Base-by-base conservation (phyloP, 768 basidiomycete species). In the Melanogaster broomeanus region DNA sequence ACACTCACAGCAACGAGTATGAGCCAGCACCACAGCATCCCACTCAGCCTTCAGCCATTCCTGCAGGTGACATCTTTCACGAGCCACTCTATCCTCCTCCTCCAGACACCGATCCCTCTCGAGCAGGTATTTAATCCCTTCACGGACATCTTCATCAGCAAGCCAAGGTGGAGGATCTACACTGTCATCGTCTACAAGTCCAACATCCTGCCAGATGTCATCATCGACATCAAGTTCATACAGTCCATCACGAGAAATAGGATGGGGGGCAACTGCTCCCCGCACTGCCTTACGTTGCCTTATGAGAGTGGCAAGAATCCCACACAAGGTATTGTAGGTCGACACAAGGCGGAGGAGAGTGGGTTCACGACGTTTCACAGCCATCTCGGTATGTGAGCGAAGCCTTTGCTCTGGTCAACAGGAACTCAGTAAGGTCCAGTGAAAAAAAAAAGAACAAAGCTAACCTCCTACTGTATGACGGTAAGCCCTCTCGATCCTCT, bases 271-370 rank as follows among this genome's bases (percentile, higher is more conserved):
- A 2, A 58, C 11, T 6, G 63, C 62, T 31, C 58, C 51, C 0
- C 24, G 25, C 7, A 69, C 69, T 6, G 68, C 67, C 34, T 55
- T 44, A n/a, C 37, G 9, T 0, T 38, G 8, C 2, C 28, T 27
- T 30, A 68, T 66, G 1, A 65, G 37, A 0, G 41, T 41, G 10
- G 10, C 37, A 27, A 72, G 40, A 5, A 58, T 40, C 6, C 43
- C 43, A 35, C 63, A 64, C 11, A 68, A 49, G 10, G 53, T 55
- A 42, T 73, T 73, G 54, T 68, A 71, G 11, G 61, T 54, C 0
- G 25, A 44, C 0, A 56, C 66, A 6, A 66, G 24, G 12, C 52
- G 45, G n/a, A 48, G 42, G 30, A 72, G 64, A 0, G 45, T 56
- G 15, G 67, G 66, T 27, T 72, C 65, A 16, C 61, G 59, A 2